Percentiles rank a stretch among this genome's conserved stretches.
Evolutionary conservation across 345 rosid genomes (phyloP).

Genomic region (Aethionema arabicum): DNA sequence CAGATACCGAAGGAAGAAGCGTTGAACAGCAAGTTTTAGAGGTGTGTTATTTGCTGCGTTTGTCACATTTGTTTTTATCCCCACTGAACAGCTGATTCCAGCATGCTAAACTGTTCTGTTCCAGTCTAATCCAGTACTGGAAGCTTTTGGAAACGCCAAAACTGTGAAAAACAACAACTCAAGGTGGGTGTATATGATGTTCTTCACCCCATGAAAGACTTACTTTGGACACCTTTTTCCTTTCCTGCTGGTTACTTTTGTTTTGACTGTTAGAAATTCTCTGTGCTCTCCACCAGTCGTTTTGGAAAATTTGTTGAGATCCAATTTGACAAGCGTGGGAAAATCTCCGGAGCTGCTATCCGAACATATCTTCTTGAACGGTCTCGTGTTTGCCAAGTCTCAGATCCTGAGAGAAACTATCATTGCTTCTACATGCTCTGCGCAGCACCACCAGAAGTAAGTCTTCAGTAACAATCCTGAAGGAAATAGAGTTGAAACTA

Average conservation of each 20-base stretch:
- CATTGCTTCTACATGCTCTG: constrained; percentile 77
- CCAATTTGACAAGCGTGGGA: constrained; percentile 81
- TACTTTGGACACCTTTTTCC: not conserved
- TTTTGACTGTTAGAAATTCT: constrained; percentile 11
- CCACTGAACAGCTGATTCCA: constrained; percentile 17
- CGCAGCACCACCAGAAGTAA: constrained; percentile 67
- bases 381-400: constrained; percentile 79
- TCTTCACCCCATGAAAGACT: constrained; percentile 1
- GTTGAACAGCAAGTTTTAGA: constrained; percentile 84
- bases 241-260: constrained; percentile 14
- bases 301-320: constrained; percentile 93
- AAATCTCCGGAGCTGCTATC: constrained; percentile 83
- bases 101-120: constrained; percentile 19
- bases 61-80: constrained; percentile 1
- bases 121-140: constrained; percentile 89
- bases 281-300: constrained; percentile 46
- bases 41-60: constrained; percentile 37
- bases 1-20: constrained; percentile 65
- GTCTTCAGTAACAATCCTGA: constrained; percentile 23
- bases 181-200: constrained; percentile 43
- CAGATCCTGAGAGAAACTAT: constrained; percentile 78
- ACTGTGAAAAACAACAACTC: constrained; percentile 91
- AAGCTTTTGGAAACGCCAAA: constrained; percentile 95
- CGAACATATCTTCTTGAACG: constrained; percentile 78
- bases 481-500: constrained; percentile 17